Conservation (phyloP, 2,329 filamentous ascomycete species). For the Xylaria sp. region DNA sequence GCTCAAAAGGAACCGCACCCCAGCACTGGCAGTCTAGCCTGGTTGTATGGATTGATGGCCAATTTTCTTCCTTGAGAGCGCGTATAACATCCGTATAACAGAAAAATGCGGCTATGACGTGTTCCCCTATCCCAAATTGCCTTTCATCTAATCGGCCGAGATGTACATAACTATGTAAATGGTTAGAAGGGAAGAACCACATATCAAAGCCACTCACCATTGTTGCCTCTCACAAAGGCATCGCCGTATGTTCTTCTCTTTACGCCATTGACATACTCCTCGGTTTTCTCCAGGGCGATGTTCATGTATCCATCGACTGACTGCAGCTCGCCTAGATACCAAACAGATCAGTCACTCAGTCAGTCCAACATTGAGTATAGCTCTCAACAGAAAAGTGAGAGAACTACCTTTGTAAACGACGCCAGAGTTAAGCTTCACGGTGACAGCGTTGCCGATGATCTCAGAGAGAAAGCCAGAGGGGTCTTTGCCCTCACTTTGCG, state of each 20-base stretch:
- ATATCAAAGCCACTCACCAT: constrained; percentile 66
- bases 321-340: constrained; percentile 81
- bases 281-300: constrained; percentile 95
- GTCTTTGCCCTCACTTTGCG: constrained; percentile 81
- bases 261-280: constrained; percentile 87
- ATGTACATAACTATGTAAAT: constrained; percentile 72
- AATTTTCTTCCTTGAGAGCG: background rate
- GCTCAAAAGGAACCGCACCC: background rate
- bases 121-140: background rate
- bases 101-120: background rate
- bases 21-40: background rate
- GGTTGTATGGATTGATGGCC: background rate
- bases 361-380: constrained; percentile 30
- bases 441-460: constrained; percentile 93
- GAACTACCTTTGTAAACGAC: constrained; percentile 91
- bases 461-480: constrained; percentile 92
- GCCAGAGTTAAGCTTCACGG: constrained; percentile 98
- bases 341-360: constrained; percentile 1
- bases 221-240: constrained; percentile 95
- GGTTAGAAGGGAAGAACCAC: constrained; percentile 32
- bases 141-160: constrained; percentile 64
- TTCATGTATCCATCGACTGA: constrained; percentile 99
- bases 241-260: constrained; percentile 88
- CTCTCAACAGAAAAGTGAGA: background rate
- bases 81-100: background rate